Evolutionary conservation across 2,329 filamentous ascomycete species (phyloP).

Genomic region (Remersonia thermophila): DNA sequence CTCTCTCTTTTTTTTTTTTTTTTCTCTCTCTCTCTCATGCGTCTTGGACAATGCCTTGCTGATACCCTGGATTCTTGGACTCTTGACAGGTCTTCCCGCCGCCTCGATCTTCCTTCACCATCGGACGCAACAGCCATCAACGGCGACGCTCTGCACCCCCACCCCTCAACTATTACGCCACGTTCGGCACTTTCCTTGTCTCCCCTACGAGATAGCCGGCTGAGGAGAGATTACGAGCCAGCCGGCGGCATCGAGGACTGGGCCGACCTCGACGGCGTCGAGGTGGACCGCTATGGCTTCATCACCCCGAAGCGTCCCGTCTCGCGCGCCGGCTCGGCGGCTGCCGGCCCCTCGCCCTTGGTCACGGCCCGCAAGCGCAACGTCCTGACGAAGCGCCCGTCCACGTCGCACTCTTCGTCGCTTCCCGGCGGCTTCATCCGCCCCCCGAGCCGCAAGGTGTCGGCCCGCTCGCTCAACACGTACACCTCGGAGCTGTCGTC

Average conservation of each 20-base stretch:
- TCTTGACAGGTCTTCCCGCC: slow-evolving; percentile 8
- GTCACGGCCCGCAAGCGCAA: slow-evolving; percentile 35
- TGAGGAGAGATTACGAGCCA: slow-evolving; percentile 32
- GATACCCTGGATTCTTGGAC: too few relatives aligned
- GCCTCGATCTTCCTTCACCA: slow-evolving; percentile 11
- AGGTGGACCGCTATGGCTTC: slow-evolving; percentile 58
- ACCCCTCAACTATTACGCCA: slow-evolving; percentile 25
- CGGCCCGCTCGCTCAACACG: slow-evolving; percentile 46
- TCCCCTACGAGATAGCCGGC: slow-evolving; percentile 29
- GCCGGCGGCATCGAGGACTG: slow-evolving; percentile 54
- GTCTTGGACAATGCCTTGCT: slow-evolving; percentile 1
- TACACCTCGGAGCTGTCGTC: slow-evolving; percentile 41
- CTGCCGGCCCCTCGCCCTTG: slow-evolving; percentile 30
- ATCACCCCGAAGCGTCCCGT: slow-evolving; percentile 37
- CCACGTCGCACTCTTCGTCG: slow-evolving; percentile 24
- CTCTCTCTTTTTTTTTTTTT: slow-evolving; percentile 17
- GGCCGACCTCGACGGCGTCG: slow-evolving; percentile 48
- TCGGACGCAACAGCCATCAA: slow-evolving; percentile 8
- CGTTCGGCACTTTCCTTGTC: slow-evolving; percentile 33
- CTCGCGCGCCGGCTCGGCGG: slow-evolving; percentile 26
- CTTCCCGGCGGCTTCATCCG: slow-evolving; percentile 27
- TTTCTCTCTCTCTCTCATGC: slow-evolving; percentile 16
- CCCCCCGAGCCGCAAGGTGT: slow-evolving; percentile 41
- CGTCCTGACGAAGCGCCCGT: slow-evolving; percentile 30
- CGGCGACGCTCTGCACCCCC: slow-evolving; percentile 19